Conservation (phyloP, 2,329 filamentous ascomycete genomes). For the Cladophialophora bantiana region DNA sequence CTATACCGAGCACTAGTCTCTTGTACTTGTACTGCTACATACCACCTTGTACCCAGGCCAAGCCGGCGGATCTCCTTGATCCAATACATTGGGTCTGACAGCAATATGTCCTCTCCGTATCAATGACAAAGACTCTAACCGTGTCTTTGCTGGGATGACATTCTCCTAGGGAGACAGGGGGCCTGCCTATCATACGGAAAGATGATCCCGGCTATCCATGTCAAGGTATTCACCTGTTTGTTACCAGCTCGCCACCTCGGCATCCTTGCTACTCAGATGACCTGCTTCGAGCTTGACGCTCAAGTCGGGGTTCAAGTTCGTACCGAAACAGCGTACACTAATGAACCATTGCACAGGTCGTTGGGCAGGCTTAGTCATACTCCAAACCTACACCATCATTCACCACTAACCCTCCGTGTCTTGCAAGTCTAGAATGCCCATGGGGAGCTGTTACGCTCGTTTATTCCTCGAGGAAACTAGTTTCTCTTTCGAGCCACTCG, state of each 20-base stretch:
- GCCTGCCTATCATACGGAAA: neutral
- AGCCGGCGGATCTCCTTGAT: slow-evolving; percentile 1
- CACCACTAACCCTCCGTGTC: neutral
- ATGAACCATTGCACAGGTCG: neutral
- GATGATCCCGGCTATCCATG: neutral
- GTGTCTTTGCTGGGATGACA: neutral
- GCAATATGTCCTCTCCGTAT: neutral
- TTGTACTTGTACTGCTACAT: neutral
- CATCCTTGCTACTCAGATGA: neutral
- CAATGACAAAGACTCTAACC: neutral
- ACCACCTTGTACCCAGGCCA: neutral
- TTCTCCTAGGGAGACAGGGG: neutral
- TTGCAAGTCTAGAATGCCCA: neutral
- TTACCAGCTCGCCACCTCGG: neutral
- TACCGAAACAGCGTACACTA: neutral
- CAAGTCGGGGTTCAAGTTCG: neutral
- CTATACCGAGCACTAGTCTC: neutral
- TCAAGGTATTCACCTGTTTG: neutral
- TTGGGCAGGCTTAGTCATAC: neutral
- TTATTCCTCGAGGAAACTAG: neutral
- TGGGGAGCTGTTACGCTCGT: neutral
- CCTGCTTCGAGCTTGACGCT: neutral
- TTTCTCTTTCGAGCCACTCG: neutral
- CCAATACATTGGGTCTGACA: neutral
- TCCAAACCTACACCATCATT: neutral